Evolutionary conservation across 768 basidiomycete species (phyloP).

Genomic region (Pisolithus albus): DNA sequence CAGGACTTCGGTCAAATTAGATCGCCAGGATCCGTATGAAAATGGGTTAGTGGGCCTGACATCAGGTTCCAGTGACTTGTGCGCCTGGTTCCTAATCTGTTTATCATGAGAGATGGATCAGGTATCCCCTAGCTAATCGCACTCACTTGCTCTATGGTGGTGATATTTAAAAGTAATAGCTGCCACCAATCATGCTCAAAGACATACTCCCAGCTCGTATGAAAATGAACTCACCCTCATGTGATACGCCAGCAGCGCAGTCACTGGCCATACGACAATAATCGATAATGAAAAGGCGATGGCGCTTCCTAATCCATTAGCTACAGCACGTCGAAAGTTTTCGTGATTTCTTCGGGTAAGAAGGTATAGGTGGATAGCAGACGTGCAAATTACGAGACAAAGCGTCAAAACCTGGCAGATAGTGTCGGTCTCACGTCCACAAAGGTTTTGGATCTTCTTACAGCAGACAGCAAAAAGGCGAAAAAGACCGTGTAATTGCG

Average conservation of each 20-base stretch:
- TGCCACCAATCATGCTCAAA: constrained; percentile 21
- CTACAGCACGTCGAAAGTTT: constrained; percentile 41
- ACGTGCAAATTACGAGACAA: constrained; percentile 72
- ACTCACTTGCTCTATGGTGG: constrained; percentile 91
- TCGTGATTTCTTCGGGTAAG: constrained; percentile 47
- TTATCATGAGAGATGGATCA: constrained; percentile 7
- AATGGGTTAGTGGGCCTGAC: constrained; percentile 79
- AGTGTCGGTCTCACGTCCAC: constrained; percentile 5
- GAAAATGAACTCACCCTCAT: constrained; percentile 54
- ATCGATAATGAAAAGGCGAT: constrained; percentile 71
- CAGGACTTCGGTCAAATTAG: constrained; percentile 68
- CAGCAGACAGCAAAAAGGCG: constrained; percentile 67
- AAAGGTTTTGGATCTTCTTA: constrained; percentile 33
- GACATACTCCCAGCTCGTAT: background rate
- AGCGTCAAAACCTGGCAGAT: constrained; percentile 57
- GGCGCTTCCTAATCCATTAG: constrained; percentile 65
- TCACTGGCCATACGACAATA: constrained; percentile 75
- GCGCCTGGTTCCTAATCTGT: constrained; percentile 82
- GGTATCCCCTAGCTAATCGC: background rate
- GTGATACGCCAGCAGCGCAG: constrained; percentile 76
- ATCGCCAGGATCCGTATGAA: constrained; percentile 67
- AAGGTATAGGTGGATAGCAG: constrained; percentile 73
- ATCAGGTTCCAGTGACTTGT: constrained; percentile 59
- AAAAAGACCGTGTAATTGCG: constrained; percentile 96
- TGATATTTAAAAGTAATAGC: constrained; percentile 80